Conservation (phyloP, 495 filamentous ascomycete species). For the Tuber magnatum region DNA sequence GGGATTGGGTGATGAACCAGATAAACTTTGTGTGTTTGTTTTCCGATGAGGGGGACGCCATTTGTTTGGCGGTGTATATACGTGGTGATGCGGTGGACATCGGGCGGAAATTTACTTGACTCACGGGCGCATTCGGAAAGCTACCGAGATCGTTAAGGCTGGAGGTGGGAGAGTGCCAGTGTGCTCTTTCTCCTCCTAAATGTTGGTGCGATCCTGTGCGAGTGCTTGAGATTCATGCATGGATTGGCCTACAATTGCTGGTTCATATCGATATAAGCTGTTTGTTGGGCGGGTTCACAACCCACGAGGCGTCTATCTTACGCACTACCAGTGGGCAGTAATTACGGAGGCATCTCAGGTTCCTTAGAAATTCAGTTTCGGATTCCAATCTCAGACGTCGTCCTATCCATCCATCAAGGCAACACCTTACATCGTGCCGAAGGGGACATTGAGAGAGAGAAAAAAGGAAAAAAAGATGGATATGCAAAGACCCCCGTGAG, state of each 20-base stretch:
- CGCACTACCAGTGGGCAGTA: neutral
- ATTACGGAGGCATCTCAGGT: neutral
- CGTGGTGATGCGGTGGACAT: neutral
- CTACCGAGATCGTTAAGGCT: neutral
- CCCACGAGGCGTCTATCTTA: neutral
- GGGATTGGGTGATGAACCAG: neutral
- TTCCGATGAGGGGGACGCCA: neutral
- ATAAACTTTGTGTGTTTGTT: neutral
- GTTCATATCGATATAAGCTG: neutral
- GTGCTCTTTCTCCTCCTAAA: neutral
- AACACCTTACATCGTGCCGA: neutral
- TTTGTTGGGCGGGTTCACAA: neutral
- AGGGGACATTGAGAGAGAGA: neutral
- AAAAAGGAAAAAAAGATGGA: conserved; percentile 4
- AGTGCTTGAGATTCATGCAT: neutral
- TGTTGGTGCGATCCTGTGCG: neutral
- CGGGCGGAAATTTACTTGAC: neutral
- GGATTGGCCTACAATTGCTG: neutral
- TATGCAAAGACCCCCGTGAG: conserved; percentile 1
- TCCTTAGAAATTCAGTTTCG: neutral
- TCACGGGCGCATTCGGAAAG: neutral
- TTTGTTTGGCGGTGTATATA: neutral
- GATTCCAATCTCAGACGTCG: neutral
- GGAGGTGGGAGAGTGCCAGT: neutral
- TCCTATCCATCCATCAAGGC: neutral